Percentiles rank a stretch among this genome's conserved stretches.
Evolutionary conservation across 768 basidiomycete genomes (phyloP).

Genomic region (Kwoniella mangroviensis): DNA sequence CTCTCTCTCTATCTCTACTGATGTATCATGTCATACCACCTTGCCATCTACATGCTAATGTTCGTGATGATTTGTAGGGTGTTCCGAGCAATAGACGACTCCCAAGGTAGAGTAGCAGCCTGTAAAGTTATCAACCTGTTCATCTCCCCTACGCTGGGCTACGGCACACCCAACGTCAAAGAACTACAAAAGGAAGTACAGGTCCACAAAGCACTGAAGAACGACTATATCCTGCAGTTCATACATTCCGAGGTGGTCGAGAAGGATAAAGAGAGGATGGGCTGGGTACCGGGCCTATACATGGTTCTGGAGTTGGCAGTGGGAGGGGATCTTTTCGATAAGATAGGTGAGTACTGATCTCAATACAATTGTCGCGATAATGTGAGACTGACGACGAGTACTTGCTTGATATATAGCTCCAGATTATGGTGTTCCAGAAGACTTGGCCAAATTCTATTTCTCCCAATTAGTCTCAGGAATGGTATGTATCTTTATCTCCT

Average conservation of each 20-base stretch:
- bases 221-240: slow-evolving; percentile 80
- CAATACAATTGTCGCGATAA: too few species aligned
- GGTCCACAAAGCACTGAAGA: slow-evolving; percentile 79
- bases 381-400: too few species aligned
- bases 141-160: slow-evolving; percentile 36
- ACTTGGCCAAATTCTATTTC: slow-evolving; percentile 89
- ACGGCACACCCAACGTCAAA: slow-evolving; percentile 68
- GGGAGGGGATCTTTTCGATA: slow-evolving; percentile 96
- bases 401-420: slow-evolving; percentile 66
- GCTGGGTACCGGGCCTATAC: slow-evolving; percentile 80
- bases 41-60: too few species aligned
- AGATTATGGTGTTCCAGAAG: slow-evolving; percentile 82
- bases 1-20: slow-evolving; percentile 17
- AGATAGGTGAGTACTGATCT: slow-evolving; percentile 73
- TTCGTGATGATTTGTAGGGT: slow-evolving; percentile 63
- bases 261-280: slow-evolving; percentile 54
- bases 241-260: slow-evolving; percentile 78
- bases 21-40: not conserved
- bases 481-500: slow-evolving; percentile 60
- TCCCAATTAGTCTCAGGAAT: slow-evolving; percentile 81
- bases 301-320: slow-evolving; percentile 90
- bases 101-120: slow-evolving; percentile 67
- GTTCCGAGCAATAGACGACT: slow-evolving; percentile 75
- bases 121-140: slow-evolving; percentile 77
- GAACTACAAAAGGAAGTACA: slow-evolving; percentile 88